Conservation (phyloP, 805 yeast genomes). For the Wickerhamomyces canadensis region DNA sequence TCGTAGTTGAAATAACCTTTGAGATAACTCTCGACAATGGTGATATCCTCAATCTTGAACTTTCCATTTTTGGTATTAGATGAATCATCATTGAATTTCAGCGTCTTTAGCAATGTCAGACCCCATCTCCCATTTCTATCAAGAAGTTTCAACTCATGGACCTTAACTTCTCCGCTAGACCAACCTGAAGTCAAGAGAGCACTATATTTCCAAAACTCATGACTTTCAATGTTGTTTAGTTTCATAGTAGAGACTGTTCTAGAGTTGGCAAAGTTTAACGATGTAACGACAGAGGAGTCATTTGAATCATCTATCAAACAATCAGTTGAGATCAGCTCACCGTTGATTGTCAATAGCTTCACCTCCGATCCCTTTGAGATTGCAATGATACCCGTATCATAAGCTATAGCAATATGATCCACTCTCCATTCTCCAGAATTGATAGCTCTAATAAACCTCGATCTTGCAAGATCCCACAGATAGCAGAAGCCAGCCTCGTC, state of each 20-base stretch:
- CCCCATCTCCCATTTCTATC: constrained; percentile 19
- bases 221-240: constrained; percentile 24
- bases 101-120: constrained; percentile 15
- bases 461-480: constrained; percentile 60
- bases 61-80: constrained; percentile 11
- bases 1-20: constrained; percentile 27
- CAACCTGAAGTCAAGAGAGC: constrained; percentile 33
- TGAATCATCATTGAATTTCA: constrained; percentile 19
- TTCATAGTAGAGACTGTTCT: constrained; percentile 21
- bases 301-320: constrained; percentile 9
- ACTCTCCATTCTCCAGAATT: constrained; percentile 13
- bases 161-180: constrained; percentile 24
- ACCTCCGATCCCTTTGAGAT: constrained; percentile 24
- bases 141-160: constrained; percentile 27
- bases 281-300: constrained; percentile 15
- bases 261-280: constrained; percentile 25
- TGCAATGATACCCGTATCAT: constrained; percentile 50
- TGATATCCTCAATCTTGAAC: constrained; percentile 18
- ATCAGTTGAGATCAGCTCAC: constrained; percentile 32
- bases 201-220: constrained; percentile 34
- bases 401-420: constrained; percentile 39
- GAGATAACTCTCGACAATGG: constrained; percentile 30
- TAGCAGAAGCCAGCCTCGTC: constrained; percentile 51
- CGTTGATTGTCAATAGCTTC: constrained; percentile 47
- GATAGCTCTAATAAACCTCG: constrained; percentile 40